These are phyloP conservation scores for Marasmius sp. DNA, from an alignment of 1,284 basidiomycete species.

Conservation along the genomic window DNA sequence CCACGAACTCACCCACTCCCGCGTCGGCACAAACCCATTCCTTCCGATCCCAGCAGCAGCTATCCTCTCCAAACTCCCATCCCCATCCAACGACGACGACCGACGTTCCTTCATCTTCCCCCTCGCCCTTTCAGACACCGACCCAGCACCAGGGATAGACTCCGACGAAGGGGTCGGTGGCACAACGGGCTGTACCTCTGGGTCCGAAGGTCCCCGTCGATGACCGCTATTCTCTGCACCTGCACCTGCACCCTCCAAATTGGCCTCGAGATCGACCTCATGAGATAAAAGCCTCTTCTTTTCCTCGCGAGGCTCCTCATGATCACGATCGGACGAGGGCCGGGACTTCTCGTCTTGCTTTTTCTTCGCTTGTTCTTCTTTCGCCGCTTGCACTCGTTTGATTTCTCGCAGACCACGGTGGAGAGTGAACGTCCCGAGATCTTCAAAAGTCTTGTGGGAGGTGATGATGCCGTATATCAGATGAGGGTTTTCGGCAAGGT, in stretches of 20 bases:
- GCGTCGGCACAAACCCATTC: slow-evolving; percentile 90
- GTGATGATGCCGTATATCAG: slow-evolving; percentile 85
- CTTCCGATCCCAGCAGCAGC: slow-evolving; percentile 71
- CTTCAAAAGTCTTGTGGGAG: slow-evolving; percentile 81
- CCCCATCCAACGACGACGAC: slow-evolving; percentile 61
- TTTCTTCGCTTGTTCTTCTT: slow-evolving; percentile 61
- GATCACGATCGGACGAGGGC: slow-evolving; percentile 31
- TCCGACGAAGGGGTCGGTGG: slow-evolving; percentile 45
- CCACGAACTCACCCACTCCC: slow-evolving; percentile 92
- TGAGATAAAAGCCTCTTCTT: slow-evolving; percentile 60
- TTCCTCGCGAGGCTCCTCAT: slow-evolving; percentile 49
- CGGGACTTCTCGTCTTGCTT: slow-evolving; percentile 35
- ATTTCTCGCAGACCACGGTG: slow-evolving; percentile 83
- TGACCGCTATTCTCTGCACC: slow-evolving; percentile 6
- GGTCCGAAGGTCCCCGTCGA: slow-evolving; percentile 15
- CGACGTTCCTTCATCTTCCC: slow-evolving; percentile 83
- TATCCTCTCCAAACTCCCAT: slow-evolving; percentile 58
- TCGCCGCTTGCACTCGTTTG: slow-evolving; percentile 67
- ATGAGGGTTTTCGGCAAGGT: slow-evolving; percentile 80
- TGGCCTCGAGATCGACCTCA: slow-evolving; percentile 33
- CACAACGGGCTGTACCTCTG: slow-evolving; percentile 19
- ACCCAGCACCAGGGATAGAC: slow-evolving; percentile 24
- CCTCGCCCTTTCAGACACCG: slow-evolving; percentile 77
- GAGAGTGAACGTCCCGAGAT: slow-evolving; percentile 87
- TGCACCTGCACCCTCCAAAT: slow-evolving; percentile 12